Percentiles rank a stretch among this genome's conserved stretches.
These are phyloP conservation scores for Zizania palustris DNA, from an alignment of 202 grass and related monocot genomes.

Conservation along the genomic window DNA sequence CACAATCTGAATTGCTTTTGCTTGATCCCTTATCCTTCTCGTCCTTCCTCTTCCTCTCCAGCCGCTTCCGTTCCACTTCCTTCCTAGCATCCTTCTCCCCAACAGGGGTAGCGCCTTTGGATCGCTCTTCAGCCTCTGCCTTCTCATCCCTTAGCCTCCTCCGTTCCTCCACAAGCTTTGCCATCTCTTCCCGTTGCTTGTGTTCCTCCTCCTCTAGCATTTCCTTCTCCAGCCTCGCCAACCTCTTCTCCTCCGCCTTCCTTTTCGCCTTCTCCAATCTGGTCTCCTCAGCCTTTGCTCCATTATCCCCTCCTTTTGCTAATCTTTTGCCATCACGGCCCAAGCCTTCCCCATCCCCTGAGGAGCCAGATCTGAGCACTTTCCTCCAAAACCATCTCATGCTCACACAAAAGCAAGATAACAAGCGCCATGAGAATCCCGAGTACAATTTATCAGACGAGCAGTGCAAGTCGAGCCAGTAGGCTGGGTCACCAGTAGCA, in stretches of 20 bases:
- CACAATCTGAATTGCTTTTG: conserved; percentile 89
- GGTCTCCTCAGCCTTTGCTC: conserved; percentile 68
- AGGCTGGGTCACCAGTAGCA: conserved; percentile 46
- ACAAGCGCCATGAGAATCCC: conserved; percentile 54
- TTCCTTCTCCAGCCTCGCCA: conserved; percentile 87
- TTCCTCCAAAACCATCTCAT: conserved; percentile 66
- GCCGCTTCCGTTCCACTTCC: conserved; percentile 58
- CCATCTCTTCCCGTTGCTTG: conserved; percentile 95
- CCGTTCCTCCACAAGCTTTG: conserved; percentile 87
- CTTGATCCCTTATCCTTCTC: conserved; percentile 84
- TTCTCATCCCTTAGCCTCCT: conserved; percentile 89
- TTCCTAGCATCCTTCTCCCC: conserved; percentile 80
- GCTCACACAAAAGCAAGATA: conserved; percentile 46
- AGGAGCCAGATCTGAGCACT: conserved; percentile 60
- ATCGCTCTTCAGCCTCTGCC: conserved; percentile 72
- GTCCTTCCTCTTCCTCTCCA: conserved; percentile 82
- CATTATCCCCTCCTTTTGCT: conserved; percentile 67
- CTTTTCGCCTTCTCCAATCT: conserved; percentile 79
- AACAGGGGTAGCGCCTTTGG: conserved; percentile 63
- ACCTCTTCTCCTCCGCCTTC: conserved; percentile 90
- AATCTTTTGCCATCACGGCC: conserved; percentile 50
- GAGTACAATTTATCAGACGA: conserved; percentile 49
- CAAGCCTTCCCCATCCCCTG: conserved; percentile 31
- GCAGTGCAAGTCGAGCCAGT: conserved; percentile 60
- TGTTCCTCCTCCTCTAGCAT: conserved; percentile 94